phyloP scores from a whole-genome alignment of 2,329 filamentous ascomycete genomes.

The Epichloe bromicola region DNA sequence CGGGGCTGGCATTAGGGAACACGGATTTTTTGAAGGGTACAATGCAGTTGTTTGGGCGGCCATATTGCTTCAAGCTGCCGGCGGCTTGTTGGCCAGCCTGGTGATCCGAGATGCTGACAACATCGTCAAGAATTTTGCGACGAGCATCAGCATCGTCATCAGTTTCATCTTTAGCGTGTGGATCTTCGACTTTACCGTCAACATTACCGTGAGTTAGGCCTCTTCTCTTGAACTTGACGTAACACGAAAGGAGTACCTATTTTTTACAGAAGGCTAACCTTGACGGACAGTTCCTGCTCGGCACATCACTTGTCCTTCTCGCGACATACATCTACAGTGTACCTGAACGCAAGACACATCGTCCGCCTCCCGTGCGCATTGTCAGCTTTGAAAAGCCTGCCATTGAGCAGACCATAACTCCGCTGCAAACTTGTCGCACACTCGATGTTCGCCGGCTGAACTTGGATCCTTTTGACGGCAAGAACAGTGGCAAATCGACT shows the following conservation, averaged over 20 bases:
- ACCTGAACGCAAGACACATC: slow-evolving; percentile 40
- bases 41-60: slow-evolving; percentile 84
- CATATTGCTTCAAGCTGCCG: slow-evolving; percentile 68
- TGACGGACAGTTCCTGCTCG: slow-evolving; percentile 59
- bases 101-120: slow-evolving; percentile 40
- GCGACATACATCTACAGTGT: slow-evolving; percentile 79
- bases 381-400: slow-evolving; percentile 66
- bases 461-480: slow-evolving; percentile 28
- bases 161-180: slow-evolving; percentile 75
- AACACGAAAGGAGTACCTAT: background rate
- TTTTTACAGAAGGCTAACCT: background rate
- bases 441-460: slow-evolving; percentile 21
- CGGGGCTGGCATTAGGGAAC: slow-evolving; percentile 65
- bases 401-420: slow-evolving; percentile 35
- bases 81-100: slow-evolving; percentile 59
- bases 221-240: background rate
- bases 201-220: slow-evolving; percentile 47
- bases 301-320: slow-evolving; percentile 63
- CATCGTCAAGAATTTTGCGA: slow-evolving; percentile 88
- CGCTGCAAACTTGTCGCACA: slow-evolving; percentile 18
- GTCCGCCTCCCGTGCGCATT: slow-evolving; percentile 54
- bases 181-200: slow-evolving; percentile 72
- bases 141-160: slow-evolving; percentile 79
- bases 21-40: slow-evolving; percentile 91
- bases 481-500: slow-evolving; percentile 27